Percentiles rank a stretch among this genome's conserved stretches.
Evolutionary conservation across 2,329 filamentous ascomycete genomes (phyloP).

Genomic region (Pseudonectria buxi): DNA sequence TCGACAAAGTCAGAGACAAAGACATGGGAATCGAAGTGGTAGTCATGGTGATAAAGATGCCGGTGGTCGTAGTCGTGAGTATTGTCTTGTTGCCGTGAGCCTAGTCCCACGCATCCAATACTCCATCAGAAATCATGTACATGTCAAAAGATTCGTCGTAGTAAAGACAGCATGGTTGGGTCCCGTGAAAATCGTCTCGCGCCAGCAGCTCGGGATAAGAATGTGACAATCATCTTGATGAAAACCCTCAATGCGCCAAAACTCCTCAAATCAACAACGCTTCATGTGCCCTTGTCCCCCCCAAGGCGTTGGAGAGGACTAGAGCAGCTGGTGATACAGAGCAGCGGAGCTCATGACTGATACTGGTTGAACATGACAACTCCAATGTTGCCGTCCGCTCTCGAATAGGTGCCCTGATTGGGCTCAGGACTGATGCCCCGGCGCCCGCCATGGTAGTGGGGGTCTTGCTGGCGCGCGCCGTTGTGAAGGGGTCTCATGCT

Average conservation of each 20-base stretch:
- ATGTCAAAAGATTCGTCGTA: conserved; percentile 6
- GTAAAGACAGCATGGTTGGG: conserved; percentile 6
- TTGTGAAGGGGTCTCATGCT: conserved; percentile 28
- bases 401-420: conserved; percentile 26
- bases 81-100: too few relatives aligned
- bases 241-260: conserved; percentile 13
- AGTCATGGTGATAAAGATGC: too few relatives aligned
- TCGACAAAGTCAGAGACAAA: conserved; percentile 1
- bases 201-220: not conserved
- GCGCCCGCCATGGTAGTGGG: conserved; percentile 19
- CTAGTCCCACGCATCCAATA: too few relatives aligned
- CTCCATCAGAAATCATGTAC: conserved; percentile 1
- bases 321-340: conserved; percentile 19
- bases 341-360: conserved; percentile 12
- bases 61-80: too few relatives aligned
- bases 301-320: conserved; percentile 5
- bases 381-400: conserved; percentile 28
- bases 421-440: conserved; percentile 22
- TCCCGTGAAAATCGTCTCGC: conserved; percentile 6
- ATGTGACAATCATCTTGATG: not conserved
- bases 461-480: conserved; percentile 30
- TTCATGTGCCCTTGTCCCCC: conserved; percentile 13
- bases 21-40: too few relatives aligned
- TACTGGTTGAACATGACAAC: conserved; percentile 26
- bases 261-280: conserved; percentile 18